These are phyloP conservation scores for Hypoxylon sp. DNA, from an alignment of 2,329 filamentous ascomycete species.

Conservation along the genomic window DNA sequence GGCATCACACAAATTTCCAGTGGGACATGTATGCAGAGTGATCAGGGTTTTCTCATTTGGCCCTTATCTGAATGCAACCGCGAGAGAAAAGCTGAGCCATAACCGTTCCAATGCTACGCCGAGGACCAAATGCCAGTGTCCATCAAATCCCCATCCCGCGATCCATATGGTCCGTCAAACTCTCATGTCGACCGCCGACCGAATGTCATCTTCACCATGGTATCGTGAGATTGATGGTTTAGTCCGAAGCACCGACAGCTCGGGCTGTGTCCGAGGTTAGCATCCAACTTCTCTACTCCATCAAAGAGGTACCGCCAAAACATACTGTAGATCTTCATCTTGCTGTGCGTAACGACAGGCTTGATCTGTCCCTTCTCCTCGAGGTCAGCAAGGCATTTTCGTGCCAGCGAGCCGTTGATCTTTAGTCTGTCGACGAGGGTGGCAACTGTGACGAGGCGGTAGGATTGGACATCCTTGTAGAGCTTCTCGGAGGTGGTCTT, in stretches of 20 bases:
- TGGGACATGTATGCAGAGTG: slow-evolving; percentile 40
- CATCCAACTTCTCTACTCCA: slow-evolving; percentile 2
- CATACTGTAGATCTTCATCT: slow-evolving; percentile 97
- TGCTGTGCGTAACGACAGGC: slow-evolving; percentile 95
- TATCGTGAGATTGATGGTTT: slow-evolving; percentile 52
- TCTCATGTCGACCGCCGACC: slow-evolving; percentile 46
- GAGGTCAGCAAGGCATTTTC: slow-evolving; percentile 88
- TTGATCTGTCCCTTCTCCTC: slow-evolving; percentile 99
- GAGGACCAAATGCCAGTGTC: slow-evolving; percentile 53
- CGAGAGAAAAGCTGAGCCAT: slow-evolving; percentile 49
- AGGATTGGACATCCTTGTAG: slow-evolving; percentile 99
- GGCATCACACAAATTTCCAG: neutral
- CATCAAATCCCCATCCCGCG: slow-evolving; percentile 48
- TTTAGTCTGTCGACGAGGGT: slow-evolving; percentile 99
- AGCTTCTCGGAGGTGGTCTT: slow-evolving; percentile 98
- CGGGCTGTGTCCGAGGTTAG: slow-evolving; percentile 44
- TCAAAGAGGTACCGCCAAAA: slow-evolving; percentile 43
- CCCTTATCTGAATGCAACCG: slow-evolving; percentile 51
- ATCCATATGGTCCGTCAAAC: slow-evolving; percentile 48
- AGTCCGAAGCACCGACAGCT: slow-evolving; percentile 52
- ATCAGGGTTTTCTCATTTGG: slow-evolving; percentile 49
- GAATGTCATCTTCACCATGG: slow-evolving; percentile 49
- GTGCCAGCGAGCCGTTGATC: slow-evolving; percentile 98
- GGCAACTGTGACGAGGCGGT: slow-evolving; percentile 98
- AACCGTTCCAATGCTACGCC: slow-evolving; percentile 53